A percentile compares a stretch with the other conserved stretches of the same genome.
Evolutionary conservation across 805 yeast species (phyloP).

Genomic region (Barnettozyma californica): DNA sequence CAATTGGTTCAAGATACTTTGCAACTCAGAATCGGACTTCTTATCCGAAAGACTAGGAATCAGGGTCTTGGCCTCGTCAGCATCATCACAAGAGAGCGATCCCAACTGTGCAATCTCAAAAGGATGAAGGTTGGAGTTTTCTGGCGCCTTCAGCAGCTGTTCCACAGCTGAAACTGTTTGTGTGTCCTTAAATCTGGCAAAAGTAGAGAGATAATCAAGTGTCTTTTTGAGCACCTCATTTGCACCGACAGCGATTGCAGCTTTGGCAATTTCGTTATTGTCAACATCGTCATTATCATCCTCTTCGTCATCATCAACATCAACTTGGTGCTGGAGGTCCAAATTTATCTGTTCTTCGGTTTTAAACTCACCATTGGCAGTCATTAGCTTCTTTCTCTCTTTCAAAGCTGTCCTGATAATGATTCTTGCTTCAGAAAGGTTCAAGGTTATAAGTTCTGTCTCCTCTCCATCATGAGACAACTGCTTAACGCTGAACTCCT

Average conservation of each 20-base stretch:
- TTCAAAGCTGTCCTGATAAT: slow-evolving; percentile 85
- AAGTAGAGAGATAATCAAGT: slow-evolving; percentile 75
- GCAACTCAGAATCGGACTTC: slow-evolving; percentile 81
- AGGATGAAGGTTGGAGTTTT: slow-evolving; percentile 79
- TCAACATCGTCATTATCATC: slow-evolving; percentile 27
- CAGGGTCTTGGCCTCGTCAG: slow-evolving; percentile 93
- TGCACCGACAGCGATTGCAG: slow-evolving; percentile 64
- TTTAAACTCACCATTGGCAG: slow-evolving; percentile 33
- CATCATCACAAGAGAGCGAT: slow-evolving; percentile 89
- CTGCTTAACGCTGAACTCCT: slow-evolving; percentile 83
- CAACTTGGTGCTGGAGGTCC: slow-evolving; percentile 5
- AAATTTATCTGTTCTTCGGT: slow-evolving; percentile 26
- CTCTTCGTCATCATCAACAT: slow-evolving; percentile 29
- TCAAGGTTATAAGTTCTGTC: slow-evolving; percentile 75
- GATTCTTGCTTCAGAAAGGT: slow-evolving; percentile 84
- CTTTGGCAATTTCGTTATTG: slow-evolving; percentile 31
- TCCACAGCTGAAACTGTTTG: slow-evolving; percentile 94
- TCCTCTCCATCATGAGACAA: slow-evolving; percentile 74
- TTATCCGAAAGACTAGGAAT: slow-evolving; percentile 82
- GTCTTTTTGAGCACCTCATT: slow-evolving; percentile 90
- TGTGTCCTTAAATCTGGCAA: slow-evolving; percentile 87
- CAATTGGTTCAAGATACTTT: slow-evolving; percentile 81
- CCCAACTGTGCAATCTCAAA: slow-evolving; percentile 90
- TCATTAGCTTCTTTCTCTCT: slow-evolving; percentile 59
- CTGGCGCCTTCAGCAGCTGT: slow-evolving; percentile 68